phyloP scores from a whole-genome alignment of 202 grass and related monocot genomes.

The Zizania palustris region DNA sequence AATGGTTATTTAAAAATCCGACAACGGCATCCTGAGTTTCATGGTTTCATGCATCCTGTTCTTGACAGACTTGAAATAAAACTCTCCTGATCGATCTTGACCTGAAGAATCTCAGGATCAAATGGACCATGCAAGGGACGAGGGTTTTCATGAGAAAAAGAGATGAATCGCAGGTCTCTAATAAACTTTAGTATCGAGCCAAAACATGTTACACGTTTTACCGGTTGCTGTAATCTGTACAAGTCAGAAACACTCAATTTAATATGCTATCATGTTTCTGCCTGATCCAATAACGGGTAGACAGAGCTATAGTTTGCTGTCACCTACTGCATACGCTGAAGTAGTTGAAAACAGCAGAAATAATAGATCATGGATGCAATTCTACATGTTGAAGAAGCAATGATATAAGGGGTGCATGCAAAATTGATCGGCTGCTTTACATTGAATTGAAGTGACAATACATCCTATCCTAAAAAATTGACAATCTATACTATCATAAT shows the following conservation, averaged over 20 bases:
- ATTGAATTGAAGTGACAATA: slow-evolving; percentile 1
- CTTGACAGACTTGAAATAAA: not conserved
- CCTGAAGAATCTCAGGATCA: not conserved
- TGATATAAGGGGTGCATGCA: not conserved
- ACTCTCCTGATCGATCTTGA: not conserved
- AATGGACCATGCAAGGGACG: not conserved
- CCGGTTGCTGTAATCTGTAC: no score
- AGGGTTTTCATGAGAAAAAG: not conserved
- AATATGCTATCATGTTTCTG: no score
- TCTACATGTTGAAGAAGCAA: not conserved
- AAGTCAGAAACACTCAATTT: no score
- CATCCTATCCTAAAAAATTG: slow-evolving; percentile 33
- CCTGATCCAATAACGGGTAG: no score
- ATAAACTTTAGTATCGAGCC: no score
- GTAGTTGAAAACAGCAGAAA: slow-evolving; percentile 21
- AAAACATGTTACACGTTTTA: no score
- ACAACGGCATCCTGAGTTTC: not conserved
- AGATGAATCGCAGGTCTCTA: no score
- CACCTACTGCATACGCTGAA: slow-evolving; percentile 25
- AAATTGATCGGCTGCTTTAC: not conserved
- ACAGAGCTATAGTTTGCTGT: not conserved
- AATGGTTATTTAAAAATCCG: no score
- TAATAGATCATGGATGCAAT: not conserved
- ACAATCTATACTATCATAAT: slow-evolving; percentile 16
- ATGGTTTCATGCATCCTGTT: not conserved